Evolutionary conservation across 169 alveolate genomes (phyloP), one percentile per base, ranked within the genome.

Genomic region (Cystoisospora suis): DNA sequence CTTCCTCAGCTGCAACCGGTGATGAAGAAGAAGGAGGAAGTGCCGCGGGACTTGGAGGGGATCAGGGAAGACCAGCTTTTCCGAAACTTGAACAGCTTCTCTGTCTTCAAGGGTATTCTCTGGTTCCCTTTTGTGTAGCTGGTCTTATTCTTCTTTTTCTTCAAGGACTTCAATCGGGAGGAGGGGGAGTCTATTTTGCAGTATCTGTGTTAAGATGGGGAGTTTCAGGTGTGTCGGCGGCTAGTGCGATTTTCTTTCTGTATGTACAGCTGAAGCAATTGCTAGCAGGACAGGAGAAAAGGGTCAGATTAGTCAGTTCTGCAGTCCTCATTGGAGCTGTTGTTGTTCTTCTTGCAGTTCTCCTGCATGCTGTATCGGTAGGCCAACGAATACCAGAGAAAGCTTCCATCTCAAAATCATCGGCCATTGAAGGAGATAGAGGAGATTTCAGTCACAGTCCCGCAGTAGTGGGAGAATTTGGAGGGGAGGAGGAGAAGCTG

Each of bases 31-130:
- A 61, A 15, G 6, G 42, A 27, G 46, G 12, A 12, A 2, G 53
- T 20, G 77, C 36, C 9, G 53, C 83, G 47, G 83, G 58, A 9
- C n/a, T 32, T 36, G 77, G 23, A 1, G 6, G 38, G 44, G 75
- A 5, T 29, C 29, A 27, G 6, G 56, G 56, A 12, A 38, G 38
- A 0, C 29, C 83, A 5, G 32, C 47, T 1, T 27, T 3, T 3
- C 83, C 83, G n/a, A 34, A 17, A 29, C 32, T 72, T 38, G 83
- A 72, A 4, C 83, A 72, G 83, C 83, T 72, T 9, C 56, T 72
- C 56, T 72, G 83, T 17, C 38, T 72, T 34, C 83, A 72, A 7
- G 83, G 83, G 36, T 72, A 72, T 56, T 46, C 83, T 27, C 32
- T 72, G 7, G 83, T 38, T 46, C 83, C 83, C 42, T 38, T 72